Percentiles rank a stretch among this genome's conserved stretches.
Conservation (phyloP, 495 filamentous ascomycete species). For the Penicillium lagena region DNA sequence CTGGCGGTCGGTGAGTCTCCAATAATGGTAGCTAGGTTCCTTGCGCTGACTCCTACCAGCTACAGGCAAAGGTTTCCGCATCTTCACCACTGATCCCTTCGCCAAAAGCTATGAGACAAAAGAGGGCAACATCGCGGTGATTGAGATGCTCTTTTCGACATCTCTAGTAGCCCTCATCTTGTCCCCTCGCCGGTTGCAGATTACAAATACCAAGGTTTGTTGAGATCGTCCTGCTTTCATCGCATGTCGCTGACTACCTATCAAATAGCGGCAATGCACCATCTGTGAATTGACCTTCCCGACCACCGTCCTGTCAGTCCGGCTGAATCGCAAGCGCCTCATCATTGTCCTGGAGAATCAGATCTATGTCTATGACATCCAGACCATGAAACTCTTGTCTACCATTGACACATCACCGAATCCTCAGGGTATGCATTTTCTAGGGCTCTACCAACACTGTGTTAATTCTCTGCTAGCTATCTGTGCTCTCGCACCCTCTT, state of each 20-base stretch:
- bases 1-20: constrained; percentile 73
- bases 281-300: constrained; percentile 99
- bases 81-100: constrained; percentile 95
- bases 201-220: constrained; percentile 93
- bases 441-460: constrained; percentile 5
- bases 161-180: constrained; percentile 92
- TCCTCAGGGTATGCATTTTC: constrained; percentile 52
- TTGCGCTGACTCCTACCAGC: constrained; percentile 44
- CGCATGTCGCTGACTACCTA: not conserved
- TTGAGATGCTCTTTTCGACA: constrained; percentile 99
- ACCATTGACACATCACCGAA: constrained; percentile 93
- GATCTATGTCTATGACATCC: constrained; percentile 96
- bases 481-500: constrained; percentile 85
- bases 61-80: constrained; percentile 85
- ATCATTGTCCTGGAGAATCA: constrained; percentile 90
- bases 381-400: constrained; percentile 89
- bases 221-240: not conserved
- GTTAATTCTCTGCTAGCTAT: constrained; percentile 51
- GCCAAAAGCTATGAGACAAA: constrained; percentile 87
- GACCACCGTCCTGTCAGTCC: constrained; percentile 84
- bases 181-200: constrained; percentile 83
- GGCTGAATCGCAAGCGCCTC: constrained; percentile 88
- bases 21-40: not conserved
- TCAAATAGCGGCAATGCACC: constrained; percentile 71
- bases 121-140: constrained; percentile 85